phyloP scores from a whole-genome alignment of 75 land plant species.

The Ceratopteris richardii region DNA sequence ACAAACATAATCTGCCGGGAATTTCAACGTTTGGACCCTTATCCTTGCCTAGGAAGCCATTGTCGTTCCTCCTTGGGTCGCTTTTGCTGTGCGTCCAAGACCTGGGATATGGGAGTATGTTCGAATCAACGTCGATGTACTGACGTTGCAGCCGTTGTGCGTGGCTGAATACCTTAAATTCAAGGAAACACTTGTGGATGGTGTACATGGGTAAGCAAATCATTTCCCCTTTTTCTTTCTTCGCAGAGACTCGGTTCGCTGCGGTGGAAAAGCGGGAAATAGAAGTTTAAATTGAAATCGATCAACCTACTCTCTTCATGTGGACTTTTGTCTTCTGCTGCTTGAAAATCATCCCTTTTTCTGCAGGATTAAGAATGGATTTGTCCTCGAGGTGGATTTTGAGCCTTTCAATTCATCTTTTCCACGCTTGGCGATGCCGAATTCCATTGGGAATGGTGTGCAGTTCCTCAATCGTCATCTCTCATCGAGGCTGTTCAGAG shows the following conservation, averaged over 20 bases:
- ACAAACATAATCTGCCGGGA: too few relatives aligned
- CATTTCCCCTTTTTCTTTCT: too few relatives aligned
- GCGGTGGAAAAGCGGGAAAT: not conserved
- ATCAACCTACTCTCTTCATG: too few relatives aligned
- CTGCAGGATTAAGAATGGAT: too few relatives aligned
- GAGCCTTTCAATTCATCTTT: constrained; percentile 50
- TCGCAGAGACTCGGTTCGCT: not conserved
- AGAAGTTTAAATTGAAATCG: not conserved
- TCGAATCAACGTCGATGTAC: constrained; percentile 59
- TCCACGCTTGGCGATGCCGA: constrained; percentile 42
- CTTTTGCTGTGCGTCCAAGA: constrained; percentile 46
- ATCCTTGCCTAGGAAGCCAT: too few relatives aligned
- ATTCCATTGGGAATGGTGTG: constrained; percentile 69
- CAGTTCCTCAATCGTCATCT: too few relatives aligned
- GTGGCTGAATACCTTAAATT: constrained; percentile 44
- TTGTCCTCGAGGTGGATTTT: constrained; percentile 52
- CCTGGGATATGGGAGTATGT: constrained; percentile 65
- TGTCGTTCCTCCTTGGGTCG: constrained; percentile 49
- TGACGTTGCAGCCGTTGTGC: constrained; percentile 37
- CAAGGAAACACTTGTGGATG: constrained; percentile 47
- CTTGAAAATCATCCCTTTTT: constrained; percentile 20
- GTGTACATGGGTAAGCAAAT: not conserved
- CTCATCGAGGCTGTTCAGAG: constrained; percentile 61
- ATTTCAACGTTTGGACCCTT: too few relatives aligned
- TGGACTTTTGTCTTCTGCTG: too few relatives aligned